Percentiles rank a stretch among this genome's conserved stretches.
These are phyloP conservation scores for Piromyces finnis DNA, from an alignment of 192 early-diverging fungal genomes.

Conservation along the genomic window DNA sequence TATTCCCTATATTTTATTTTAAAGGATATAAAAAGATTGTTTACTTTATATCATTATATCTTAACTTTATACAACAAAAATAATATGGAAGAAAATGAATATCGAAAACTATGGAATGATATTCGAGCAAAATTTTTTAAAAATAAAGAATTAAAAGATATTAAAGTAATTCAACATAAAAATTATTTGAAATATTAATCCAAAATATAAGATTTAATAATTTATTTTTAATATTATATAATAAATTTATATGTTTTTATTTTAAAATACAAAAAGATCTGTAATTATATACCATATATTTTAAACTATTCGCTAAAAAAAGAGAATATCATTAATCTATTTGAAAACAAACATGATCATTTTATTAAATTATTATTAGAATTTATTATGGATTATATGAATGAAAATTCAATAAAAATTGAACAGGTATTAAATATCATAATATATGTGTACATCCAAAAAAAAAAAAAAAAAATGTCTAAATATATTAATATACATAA, in stretches of 20 bases:
- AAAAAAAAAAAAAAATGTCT: too few relatives aligned
- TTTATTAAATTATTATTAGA: neutral
- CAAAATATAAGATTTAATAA: too few relatives aligned
- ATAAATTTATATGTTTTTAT: too few relatives aligned
- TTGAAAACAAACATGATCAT: neutral
- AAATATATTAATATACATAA: too few relatives aligned
- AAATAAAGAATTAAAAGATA: neutral
- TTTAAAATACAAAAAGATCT: too few relatives aligned
- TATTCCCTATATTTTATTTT: neutral
- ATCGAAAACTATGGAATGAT: neutral
- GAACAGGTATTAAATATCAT: too few relatives aligned
- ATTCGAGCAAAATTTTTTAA: neutral
- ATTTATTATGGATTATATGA: neutral
- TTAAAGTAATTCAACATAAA: neutral
- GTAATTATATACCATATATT: neutral
- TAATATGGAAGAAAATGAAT: neutral
- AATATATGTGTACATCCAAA: too few relatives aligned
- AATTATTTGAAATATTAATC: too few relatives aligned
- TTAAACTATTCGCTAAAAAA: neutral
- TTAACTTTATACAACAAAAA: neutral
- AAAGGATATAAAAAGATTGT: neutral
- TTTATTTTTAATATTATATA: too few relatives aligned
- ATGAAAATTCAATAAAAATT: neutral
- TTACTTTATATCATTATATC: neutral
- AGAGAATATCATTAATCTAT: neutral